Conservation (phyloP, 768 basidiomycete species). For the Hypsizygus marmoreus region DNA sequence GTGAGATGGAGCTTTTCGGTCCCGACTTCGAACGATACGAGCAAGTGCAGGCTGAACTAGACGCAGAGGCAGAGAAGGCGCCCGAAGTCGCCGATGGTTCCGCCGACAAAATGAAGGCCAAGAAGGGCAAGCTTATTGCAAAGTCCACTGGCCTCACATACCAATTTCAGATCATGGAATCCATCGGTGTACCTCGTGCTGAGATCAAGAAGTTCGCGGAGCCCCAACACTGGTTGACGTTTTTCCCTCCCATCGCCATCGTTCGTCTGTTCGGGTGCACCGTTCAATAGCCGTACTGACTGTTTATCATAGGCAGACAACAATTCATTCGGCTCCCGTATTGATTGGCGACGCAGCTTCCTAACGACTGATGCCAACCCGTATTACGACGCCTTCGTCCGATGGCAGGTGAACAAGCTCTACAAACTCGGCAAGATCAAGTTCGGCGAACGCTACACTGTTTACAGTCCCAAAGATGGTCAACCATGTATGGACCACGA, state of each 20-base stretch:
- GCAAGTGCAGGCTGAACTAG: conserved; percentile 45
- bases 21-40: conserved; percentile 78
- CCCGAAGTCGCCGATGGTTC: conserved; percentile 43
- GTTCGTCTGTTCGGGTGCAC: conserved; percentile 42
- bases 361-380: conserved; percentile 95
- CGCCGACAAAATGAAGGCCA: conserved; percentile 72
- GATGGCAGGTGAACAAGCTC: conserved; percentile 97
- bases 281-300: not conserved
- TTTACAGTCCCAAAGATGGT: conserved; percentile 98
- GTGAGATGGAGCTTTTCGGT: conserved; percentile 97
- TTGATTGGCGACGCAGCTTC: conserved; percentile 97
- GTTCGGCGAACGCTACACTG: conserved; percentile 97
- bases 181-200: conserved; percentile 81
- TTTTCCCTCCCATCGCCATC: conserved; percentile 95
- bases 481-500: conserved; percentile 99
- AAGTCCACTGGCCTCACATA: conserved; percentile 94
- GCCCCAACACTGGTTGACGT: conserved; percentile 87
- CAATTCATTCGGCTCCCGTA: conserved; percentile 86
- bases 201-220: conserved; percentile 98
- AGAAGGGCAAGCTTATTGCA: conserved; percentile 92
- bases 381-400: conserved; percentile 95
- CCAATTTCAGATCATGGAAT: conserved; percentile 99
- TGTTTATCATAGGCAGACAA: conserved; percentile 54
- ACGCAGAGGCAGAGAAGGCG: conserved; percentile 35
- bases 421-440: conserved; percentile 89